Conservation (phyloP, 2,329 filamentous ascomycete genomes). For the Pseudogymnoascus sp. region DNA sequence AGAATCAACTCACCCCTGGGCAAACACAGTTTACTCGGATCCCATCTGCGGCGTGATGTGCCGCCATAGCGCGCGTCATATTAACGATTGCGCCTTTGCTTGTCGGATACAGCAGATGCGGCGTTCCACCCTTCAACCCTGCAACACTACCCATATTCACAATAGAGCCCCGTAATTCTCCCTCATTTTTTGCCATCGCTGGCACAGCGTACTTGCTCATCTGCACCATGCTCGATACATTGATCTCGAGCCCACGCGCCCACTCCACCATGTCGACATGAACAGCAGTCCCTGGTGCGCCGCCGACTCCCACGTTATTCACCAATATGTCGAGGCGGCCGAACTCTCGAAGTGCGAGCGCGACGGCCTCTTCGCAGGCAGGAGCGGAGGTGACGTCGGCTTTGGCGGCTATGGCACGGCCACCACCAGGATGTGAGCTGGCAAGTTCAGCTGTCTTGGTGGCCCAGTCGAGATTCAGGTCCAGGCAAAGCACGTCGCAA, state of each 20-base stretch:
- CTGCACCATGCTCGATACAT: conserved; percentile 56
- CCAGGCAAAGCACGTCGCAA: conserved; percentile 50
- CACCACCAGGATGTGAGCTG: conserved; percentile 23
- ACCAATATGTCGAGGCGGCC: conserved; percentile 55
- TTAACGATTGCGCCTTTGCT: conserved; percentile 44
- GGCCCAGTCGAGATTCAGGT: conserved; percentile 43
- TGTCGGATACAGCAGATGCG: conserved; percentile 39
- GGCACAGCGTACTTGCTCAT: conserved; percentile 57
- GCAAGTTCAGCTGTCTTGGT: conserved; percentile 37
- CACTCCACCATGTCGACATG: conserved; percentile 52
- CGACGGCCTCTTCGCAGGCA: conserved; percentile 40
- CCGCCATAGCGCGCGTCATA: conserved; percentile 48
- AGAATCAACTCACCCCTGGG: conserved; percentile 38
- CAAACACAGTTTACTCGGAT: conserved; percentile 49
- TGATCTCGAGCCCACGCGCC: conserved; percentile 49
- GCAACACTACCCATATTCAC: conserved; percentile 59
- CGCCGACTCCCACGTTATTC: conserved; percentile 56
- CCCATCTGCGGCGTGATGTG: conserved; percentile 41
- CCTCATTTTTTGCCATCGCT: conserved; percentile 46
- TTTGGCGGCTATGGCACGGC: conserved; percentile 35
- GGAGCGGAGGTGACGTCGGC: conserved; percentile 47
- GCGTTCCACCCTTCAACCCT: conserved; percentile 40
- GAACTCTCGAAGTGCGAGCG: conserved; percentile 38
- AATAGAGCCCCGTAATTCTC: conserved; percentile 41
- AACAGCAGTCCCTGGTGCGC: conserved; percentile 50